Evolutionary conservation across 78 protist genomes (phyloP), one percentile per base, ranked within the genome.

Genomic region (Dictyostelium purpureum): DNA sequence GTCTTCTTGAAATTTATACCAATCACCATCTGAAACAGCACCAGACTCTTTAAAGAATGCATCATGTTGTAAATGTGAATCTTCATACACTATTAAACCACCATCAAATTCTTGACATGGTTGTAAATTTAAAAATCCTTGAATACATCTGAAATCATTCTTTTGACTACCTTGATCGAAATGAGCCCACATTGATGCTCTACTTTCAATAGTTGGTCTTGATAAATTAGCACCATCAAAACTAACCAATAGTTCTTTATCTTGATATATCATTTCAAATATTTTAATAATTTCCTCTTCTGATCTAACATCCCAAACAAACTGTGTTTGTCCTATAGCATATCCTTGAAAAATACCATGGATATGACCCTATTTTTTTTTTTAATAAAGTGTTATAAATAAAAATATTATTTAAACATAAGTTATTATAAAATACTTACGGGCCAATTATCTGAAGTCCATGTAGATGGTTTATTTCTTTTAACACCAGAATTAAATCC

Each of bases 141-240:
- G 88, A 10, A 57, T 65, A 26, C 73, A 79, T 24, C 61, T 18
- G 37, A 79, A 63, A 2, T 51, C 59, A 16, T 26, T 9, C 40
- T 57, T 61, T 63, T 6, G n/a, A 33, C 28, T 18, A 19, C 73
- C 59, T 65, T 83, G 90, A 83, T 83, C 90, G 31, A 83, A 83
- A 43, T 83, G 90, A 19, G 47, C 31, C 90, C 90, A 83, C 6
- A 21, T 9, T 49, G 54, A 49, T n/a, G n/a, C n/a, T n/a, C n/a
- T n/a, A n/a, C 28, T 24, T 21, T 63, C 71, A 28, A 16, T 14
- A 1, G 47, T 28, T 19, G 90, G 90, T 56, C 51, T 49, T 1
- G 90, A 67, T 16, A 83, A 26, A 56, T 83, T 83, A 42, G 74
- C 90, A 26, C 90, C 90, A 83, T 83, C 90, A 56, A 83, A 83